Base-by-base conservation (phyloP, 1,139 yeast genomes). In the Wickerhamomyces sp. region DNA sequence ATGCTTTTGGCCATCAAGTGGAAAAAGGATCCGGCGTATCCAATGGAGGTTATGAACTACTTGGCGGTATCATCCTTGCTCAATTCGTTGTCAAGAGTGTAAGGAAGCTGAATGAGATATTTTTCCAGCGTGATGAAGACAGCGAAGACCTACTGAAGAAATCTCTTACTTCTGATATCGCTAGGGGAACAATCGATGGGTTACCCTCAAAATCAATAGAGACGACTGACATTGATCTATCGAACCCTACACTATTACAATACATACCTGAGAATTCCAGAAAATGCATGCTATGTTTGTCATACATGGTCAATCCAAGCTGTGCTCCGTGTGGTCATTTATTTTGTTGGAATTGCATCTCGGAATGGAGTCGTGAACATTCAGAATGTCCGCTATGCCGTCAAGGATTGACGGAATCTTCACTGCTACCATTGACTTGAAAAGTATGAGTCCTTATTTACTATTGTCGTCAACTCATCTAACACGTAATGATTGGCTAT, bases 381-480 rank as follows among this genome's bases (percentile, higher is more conserved):
- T 81, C 89, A 0, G 96, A 88, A 52, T 91, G 98, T 55, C 97
- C 98, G 0, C 64, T 91, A 24, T 91, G 98, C 52, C 62, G 98
- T 41, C 94, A 81, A 45, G 70, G 66, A 30, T 75, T 91, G 41
- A 64, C 70, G 28, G 89, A 83, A 49, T 93, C 86, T 57, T 78
- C 84, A 49, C 61, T 89, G 32, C 61, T 89, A 32, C 86, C 91
- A 1, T 79, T 51, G 59, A 15, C 12, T 9, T 12, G 15, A 12
- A 23, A n/a, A 3, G 9, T 8, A 28, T 11, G 16, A 25, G 16
- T 14, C 12, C 11, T 10, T 19, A 19, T 19, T 19, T 8, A 8
- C 10, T 19, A 19, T 19, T 7, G 10, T n/a, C n/a, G n/a, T n/a
- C n/a, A n/a, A n/a, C n/a, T n/a, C n/a, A n/a, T n/a, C n/a, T n/a